These are phyloP conservation scores for Silene noctiflora DNA, from an alignment of 179 eudicot species.

Conservation along the genomic window DNA sequence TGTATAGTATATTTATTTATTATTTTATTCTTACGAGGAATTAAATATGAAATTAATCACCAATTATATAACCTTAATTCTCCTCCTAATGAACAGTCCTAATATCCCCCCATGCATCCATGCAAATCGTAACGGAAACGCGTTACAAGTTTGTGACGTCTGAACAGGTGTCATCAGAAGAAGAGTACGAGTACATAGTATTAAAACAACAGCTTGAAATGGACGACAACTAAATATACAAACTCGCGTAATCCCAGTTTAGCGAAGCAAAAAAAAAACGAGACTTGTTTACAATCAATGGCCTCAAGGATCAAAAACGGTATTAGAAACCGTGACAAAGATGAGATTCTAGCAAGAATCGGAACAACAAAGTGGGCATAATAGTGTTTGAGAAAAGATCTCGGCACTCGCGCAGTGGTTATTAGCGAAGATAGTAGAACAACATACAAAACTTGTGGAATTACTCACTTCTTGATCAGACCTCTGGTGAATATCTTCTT, in stretches of 20 bases:
- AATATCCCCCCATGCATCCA: neutral
- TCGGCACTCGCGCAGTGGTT: slow-evolving; percentile 14
- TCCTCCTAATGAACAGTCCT: neutral
- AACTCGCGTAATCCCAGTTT: neutral
- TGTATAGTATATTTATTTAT: no score
- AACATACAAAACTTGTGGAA: slow-evolving; percentile 27
- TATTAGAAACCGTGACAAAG: neutral
- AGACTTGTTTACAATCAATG: slow-evolving; percentile 18
- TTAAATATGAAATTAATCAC: neutral
- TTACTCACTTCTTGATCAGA: slow-evolving; percentile 52
- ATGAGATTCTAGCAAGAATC: slow-evolving; percentile 11
- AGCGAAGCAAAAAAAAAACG: slow-evolving; percentile 6
- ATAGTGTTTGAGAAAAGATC: neutral
- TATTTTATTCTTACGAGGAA: neutral
- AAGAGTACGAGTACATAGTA: neutral
- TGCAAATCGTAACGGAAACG: neutral
- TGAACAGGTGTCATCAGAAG: no score
- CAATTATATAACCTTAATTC: neutral
- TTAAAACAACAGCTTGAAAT: slow-evolving; percentile 11
- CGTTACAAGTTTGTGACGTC: no score
- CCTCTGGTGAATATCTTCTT: slow-evolving; percentile 64
- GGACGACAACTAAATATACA: slow-evolving; percentile 18
- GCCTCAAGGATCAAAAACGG: slow-evolving; percentile 9
- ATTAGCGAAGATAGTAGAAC: slow-evolving; percentile 24
- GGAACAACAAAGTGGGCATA: neutral